Base-by-base conservation (phyloP, 306 rosid species). In the Lotus japonicus region DNA sequence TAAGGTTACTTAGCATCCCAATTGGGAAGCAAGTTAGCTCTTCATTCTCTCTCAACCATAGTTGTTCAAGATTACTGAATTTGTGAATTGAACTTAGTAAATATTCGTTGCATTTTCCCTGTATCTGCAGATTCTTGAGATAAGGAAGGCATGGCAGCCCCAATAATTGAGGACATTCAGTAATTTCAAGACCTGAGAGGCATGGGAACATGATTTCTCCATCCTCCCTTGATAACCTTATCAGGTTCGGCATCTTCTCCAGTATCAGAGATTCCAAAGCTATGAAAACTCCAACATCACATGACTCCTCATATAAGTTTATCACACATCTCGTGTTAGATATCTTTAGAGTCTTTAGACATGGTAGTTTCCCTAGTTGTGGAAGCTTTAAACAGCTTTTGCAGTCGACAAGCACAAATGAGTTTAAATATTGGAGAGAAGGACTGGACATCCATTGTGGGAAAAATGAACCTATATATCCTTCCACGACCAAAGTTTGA, bases 141-240 rank as follows among this genome's bases (percentile, higher is more conserved):
- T 58, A 70, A 16, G 75, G 75, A 70, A 70, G 58, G 38, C 53
- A 18, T 12, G 82, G 82, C 51, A 78, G 42, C 2, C 23, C 23
- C 17, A 17, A 44, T 36, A 78, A 60, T 13, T 59, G 56, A 12
- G 82, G 74, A 28, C 73, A 71, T 12, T 41, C 43, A 17, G 10
- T 7, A 6, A 78, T 58, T 6, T 49, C 1, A 18, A 78, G 17
- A 2, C 0, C 0, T 2, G 58, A 78, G 51, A 78, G 78, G 11
- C 13, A 6, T 0, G 46, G 74, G 23, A 72, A 78, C 54, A 44
- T 33, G 12, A 36, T 56, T 45, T 74, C 52, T 58, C 21, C 56
- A 31, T 46, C 52, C 35, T 43, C 70, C 17, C 11, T 71, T 42
- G 64, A 78, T 49, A 78, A 49, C 21, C 36, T 64, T 16, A 9